A percentile compares a stretch with the other conserved stretches of the same genome.
These are phyloP conservation scores for Claviceps maximensis DNA, from an alignment of 2,329 filamentous ascomycete genomes.

Conservation along the genomic window DNA sequence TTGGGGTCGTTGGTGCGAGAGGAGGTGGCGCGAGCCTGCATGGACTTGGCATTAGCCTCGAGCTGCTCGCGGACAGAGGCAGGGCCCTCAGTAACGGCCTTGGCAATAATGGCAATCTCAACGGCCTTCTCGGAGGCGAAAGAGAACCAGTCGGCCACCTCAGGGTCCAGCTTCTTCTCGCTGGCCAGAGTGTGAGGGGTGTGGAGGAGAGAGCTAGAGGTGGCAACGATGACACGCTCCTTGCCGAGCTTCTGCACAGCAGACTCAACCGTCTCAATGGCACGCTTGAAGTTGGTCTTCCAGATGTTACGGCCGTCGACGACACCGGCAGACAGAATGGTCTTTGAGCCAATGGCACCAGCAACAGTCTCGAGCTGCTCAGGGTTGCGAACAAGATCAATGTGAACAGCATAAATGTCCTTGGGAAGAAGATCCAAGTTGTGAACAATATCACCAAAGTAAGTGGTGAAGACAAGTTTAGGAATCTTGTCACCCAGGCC, in stretches of 20 bases:
- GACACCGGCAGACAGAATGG: constrained; percentile 86
- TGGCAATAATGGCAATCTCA: constrained; percentile 87
- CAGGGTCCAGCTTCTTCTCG: constrained; percentile 94
- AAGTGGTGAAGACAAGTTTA: constrained; percentile 83
- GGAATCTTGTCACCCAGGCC: constrained; percentile 68
- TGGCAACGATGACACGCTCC: constrained; percentile 92
- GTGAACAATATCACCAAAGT: constrained; percentile 99
- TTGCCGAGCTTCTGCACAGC: constrained; percentile 92
- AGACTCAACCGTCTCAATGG: constrained; percentile 79
- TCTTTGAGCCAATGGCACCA: constrained; percentile 71
- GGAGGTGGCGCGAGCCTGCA: constrained; percentile 81
- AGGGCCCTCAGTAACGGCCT: constrained; percentile 89
- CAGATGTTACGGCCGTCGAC: constrained; percentile 99
- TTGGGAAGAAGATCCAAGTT: constrained; percentile 84
- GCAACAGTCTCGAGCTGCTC: constrained; percentile 88
- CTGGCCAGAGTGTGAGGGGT: constrained; percentile 94
- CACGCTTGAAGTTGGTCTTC: constrained; percentile 98
- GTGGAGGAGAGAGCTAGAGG: constrained; percentile 95
- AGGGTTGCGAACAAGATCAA: constrained; percentile 95
- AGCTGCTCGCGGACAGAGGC: constrained; percentile 76
- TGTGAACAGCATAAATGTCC: constrained; percentile 72
- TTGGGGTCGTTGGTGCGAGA: constrained; percentile 92
- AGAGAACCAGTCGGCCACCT: constrained; percentile 96
- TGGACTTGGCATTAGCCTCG: constrained; percentile 92
- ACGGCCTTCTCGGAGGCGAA: constrained; percentile 90